Evolutionary conservation across 441 rosid genomes (phyloP).

Genomic region (Populus hybrid): DNA sequence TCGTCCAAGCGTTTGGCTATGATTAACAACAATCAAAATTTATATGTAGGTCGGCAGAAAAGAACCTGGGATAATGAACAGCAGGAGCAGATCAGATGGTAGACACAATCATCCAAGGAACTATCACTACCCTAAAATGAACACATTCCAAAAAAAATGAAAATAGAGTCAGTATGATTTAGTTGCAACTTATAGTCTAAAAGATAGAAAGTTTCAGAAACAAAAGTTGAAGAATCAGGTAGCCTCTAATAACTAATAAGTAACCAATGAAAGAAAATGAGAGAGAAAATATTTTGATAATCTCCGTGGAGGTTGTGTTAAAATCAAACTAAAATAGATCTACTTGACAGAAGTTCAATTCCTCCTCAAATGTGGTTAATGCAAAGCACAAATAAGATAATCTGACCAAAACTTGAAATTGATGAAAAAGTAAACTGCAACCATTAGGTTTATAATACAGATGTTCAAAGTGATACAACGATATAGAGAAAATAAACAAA

Average conservation of each 20-base stretch:
- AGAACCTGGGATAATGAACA: constrained; percentile 81
- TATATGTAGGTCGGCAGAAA: background rate
- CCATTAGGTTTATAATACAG: background rate
- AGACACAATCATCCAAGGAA: constrained; percentile 65
- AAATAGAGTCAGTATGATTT: background rate
- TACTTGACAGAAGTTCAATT: background rate
- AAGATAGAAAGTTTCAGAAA: background rate
- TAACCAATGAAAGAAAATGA: background rate
- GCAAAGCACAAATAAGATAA: background rate
- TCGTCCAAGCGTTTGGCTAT: background rate
- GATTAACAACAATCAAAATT: background rate
- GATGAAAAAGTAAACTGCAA: background rate
- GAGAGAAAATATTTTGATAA: background rate
- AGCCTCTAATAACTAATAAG: background rate
- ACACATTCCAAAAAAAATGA: background rate
- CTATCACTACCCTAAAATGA: constrained; percentile 63
- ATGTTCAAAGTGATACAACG: background rate
- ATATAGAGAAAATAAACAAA: background rate
- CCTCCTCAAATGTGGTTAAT: background rate
- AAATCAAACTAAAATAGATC: background rate
- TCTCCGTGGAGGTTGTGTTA: background rate
- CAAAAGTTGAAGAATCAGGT: background rate
- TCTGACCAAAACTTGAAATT: background rate
- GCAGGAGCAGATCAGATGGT: constrained; percentile 71
- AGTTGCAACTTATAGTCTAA: background rate